Evolutionary conservation across 2,329 filamentous ascomycete species (phyloP).

Genomic region (Aspergillus caelatus): DNA sequence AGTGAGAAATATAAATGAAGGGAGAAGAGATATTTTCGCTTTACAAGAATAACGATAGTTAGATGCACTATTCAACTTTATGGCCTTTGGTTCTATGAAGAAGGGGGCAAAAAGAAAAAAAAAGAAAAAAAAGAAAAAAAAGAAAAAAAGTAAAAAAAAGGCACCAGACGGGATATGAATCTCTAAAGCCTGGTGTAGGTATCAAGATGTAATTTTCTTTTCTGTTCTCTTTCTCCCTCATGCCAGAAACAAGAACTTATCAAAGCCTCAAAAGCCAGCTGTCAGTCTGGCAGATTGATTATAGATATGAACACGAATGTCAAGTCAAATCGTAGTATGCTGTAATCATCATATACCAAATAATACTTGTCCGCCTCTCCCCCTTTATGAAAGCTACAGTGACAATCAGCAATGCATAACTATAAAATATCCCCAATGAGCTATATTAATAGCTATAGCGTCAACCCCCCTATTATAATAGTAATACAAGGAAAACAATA

Average conservation of each 20-base stretch:
- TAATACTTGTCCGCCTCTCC: background rate
- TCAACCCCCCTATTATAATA: background rate
- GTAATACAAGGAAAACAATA: background rate
- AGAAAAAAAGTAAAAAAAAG: background rate
- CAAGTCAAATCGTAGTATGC: background rate
- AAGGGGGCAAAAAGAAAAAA: too few relatives aligned
- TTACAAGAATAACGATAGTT: background rate
- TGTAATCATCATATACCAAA: background rate
- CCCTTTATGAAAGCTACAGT: background rate
- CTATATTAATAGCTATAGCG: background rate
- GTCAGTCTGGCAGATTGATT: background rate
- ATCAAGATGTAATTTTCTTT: background rate
- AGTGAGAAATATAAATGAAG: background rate
- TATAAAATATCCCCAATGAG: background rate
- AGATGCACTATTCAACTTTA: background rate
- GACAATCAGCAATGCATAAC: background rate
- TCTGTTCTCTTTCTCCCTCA: background rate
- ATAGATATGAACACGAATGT: background rate
- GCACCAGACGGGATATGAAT: background rate
- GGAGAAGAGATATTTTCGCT: background rate
- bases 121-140: too few relatives aligned
- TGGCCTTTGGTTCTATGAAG: background rate
- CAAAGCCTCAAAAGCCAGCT: background rate
- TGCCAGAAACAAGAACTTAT: background rate
- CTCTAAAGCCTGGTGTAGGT: background rate